phyloP scores from a whole-genome alignment of 140 eudicot species.

The Anethum foeniculum region DNA sequence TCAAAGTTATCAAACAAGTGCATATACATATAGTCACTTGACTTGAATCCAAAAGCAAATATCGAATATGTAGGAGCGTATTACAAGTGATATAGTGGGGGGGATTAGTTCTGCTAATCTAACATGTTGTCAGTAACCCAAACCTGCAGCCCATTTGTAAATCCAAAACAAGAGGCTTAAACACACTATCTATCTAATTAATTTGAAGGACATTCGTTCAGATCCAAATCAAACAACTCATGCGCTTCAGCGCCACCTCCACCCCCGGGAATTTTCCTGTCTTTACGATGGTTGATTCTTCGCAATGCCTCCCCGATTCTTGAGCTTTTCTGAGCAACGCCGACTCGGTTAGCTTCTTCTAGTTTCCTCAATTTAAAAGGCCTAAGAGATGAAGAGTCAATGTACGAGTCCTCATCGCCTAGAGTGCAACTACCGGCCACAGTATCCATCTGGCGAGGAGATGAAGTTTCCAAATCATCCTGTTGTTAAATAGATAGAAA shows the following conservation, averaged over 20 bases:
- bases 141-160: background rate
- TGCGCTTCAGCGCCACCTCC: background rate
- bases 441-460: background rate
- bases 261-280: too few relatives aligned
- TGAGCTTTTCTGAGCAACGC: background rate
- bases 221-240: conserved; percentile 6
- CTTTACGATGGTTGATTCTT: background rate
- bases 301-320: background rate
- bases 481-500: too few relatives aligned
- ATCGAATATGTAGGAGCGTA: background rate
- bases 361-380: conserved; percentile 7
- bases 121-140: background rate
- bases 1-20: background rate
- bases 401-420: background rate
- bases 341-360: background rate
- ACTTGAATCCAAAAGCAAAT: background rate
- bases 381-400: conserved; percentile 1
- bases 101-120: background rate
- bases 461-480: conserved; percentile 5
- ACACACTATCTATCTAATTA: background rate
- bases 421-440: background rate
- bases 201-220: background rate
- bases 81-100: background rate
- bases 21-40: background rate
- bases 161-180: background rate